Conservation (phyloP, 164 flowering plant species). For the Cinnamomum micranthum region DNA sequence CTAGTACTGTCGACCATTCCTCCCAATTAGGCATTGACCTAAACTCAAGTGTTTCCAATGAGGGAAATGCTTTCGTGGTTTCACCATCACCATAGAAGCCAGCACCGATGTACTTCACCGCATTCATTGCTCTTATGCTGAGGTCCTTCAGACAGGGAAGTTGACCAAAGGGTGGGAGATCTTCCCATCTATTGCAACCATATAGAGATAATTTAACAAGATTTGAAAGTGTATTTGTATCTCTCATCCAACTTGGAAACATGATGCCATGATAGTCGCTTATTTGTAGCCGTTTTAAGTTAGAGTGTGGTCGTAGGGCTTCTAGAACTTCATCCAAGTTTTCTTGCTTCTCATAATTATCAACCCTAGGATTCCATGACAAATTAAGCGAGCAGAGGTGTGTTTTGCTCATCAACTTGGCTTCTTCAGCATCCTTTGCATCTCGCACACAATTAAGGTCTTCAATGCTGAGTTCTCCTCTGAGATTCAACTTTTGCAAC, state of each 20-base stretch:
- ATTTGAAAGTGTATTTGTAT: neutral
- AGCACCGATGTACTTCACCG: conserved; percentile 4
- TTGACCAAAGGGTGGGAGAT: conserved; percentile 17
- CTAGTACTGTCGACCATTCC: conserved; percentile 2
- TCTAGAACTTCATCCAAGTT: neutral
- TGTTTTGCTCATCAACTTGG: neutral
- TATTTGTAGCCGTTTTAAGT: neutral
- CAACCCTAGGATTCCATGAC: neutral
- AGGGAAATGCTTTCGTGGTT: conserved; percentile 1
- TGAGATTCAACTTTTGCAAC: neutral
- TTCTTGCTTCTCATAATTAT: neutral
- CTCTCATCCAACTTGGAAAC: conserved; percentile 1
- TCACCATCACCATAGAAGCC: conserved; percentile 1
- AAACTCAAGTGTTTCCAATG: conserved; percentile 4
- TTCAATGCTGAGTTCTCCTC: neutral
- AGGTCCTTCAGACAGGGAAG: conserved; percentile 9
- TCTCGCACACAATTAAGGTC: neutral
- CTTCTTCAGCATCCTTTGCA: neutral
- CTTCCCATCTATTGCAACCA: conserved; percentile 17
- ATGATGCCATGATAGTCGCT: neutral
- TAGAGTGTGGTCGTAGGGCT: neutral
- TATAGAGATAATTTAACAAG: conserved; percentile 6
- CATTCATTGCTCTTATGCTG: conserved; percentile 5
- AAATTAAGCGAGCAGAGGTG: neutral
- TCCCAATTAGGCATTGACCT: conserved; percentile 4